phyloP scores from a whole-genome alignment of 306 rosid genomes.

The peach (Prunus persica) region Prunus_persica_NCBIv2 NC_034011.1:24777501-24778000 shows the following conservation, averaged over 20 bases:
- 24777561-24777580: slow-evolving; percentile 1
- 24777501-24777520: neutral
- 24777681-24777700: neutral
- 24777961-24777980: slow-evolving; percentile 2
- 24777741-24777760: neutral
- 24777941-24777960: slow-evolving; percentile 13
- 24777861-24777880: neutral
- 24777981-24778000: slow-evolving; percentile 39
- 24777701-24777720: neutral
- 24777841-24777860: neutral
- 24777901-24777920: slow-evolving; percentile 24
- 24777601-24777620: too few relatives aligned
- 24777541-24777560: neutral
- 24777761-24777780: neutral
- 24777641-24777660: too few relatives aligned
- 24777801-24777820: slow-evolving; percentile 11
- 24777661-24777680: too few relatives aligned
- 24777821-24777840: neutral
- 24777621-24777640: too few relatives aligned
- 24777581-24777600: neutral
- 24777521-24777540: too few relatives aligned
- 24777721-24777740: neutral
- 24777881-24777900: neutral
- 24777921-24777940: slow-evolving; percentile 1
- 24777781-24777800: neutral